These are phyloP conservation scores for Nitzschia sp. DNA, from an alignment of 108 stramenopile genomes.

Conservation along the genomic window DNA sequence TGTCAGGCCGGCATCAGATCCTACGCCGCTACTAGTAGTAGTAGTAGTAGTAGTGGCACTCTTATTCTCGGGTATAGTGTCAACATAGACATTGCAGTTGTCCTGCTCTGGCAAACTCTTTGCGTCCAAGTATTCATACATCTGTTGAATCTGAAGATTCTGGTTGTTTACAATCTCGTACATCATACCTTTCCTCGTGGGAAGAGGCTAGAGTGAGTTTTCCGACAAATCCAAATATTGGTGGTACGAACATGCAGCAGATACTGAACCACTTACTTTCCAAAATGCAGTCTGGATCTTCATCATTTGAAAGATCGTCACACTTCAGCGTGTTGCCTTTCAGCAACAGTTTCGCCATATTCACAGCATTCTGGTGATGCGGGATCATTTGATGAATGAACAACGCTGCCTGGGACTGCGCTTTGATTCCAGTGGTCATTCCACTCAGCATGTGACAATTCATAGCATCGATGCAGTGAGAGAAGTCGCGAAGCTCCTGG, in stretches of 20 bases:
- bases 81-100: background rate
- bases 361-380: constrained; percentile 91
- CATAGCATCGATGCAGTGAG: constrained; percentile 63
- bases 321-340: constrained; percentile 38
- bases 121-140: constrained; percentile 54
- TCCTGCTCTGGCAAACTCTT: background rate
- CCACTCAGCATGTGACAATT: constrained; percentile 73
- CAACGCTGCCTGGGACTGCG: constrained; percentile 16
- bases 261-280: too few relatives aligned
- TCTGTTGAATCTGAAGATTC: constrained; percentile 76
- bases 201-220: too few relatives aligned
- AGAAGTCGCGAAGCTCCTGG: constrained; percentile 17
- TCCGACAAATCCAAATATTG: too few relatives aligned
- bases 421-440: constrained; percentile 51
- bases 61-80: background rate
- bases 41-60: too few relatives aligned
- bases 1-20: too few relatives aligned
- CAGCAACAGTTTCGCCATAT: constrained; percentile 87
- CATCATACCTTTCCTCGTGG: constrained; percentile 38
- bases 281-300: constrained; percentile 50
- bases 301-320: constrained; percentile 42
- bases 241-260: too few relatives aligned
- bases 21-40: too few relatives aligned
- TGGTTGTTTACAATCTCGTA: constrained; percentile 74
- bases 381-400: constrained; percentile 93